Percentiles rank a stretch among this genome's conserved stretches.
Conservation (phyloP, 139 green algal species). For the Chlorella sorokiniana region DNA sequence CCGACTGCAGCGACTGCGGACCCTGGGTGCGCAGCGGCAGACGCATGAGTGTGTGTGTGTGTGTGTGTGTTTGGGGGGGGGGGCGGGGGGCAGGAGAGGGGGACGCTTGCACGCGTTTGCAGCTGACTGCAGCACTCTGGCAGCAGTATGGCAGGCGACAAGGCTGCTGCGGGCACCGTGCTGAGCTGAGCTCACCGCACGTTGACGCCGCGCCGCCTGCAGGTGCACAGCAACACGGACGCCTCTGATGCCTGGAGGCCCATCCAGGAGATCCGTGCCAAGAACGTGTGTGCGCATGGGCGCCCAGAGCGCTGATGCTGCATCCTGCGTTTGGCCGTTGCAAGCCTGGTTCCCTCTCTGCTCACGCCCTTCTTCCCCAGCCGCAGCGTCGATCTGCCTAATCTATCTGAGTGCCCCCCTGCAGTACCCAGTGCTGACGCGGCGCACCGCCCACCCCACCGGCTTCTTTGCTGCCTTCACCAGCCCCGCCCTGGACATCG, state of each 20-base stretch:
- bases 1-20: constrained; percentile 79
- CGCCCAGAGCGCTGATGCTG: background rate
- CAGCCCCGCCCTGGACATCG: constrained; percentile 62
- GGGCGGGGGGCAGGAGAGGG: no score
- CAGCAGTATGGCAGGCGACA: no score
- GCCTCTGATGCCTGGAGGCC: constrained; percentile 2
- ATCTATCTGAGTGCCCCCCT: background rate
- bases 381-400: background rate
- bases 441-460: constrained; percentile 22
- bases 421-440: background rate
- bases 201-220: background rate
- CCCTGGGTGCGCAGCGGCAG: constrained; percentile 37
- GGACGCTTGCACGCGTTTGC: background rate
- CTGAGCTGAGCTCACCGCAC: no score
- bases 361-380: background rate
- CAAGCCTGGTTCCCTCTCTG: background rate
- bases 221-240: constrained; percentile 29
- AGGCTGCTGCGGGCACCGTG: no score
- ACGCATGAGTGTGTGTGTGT: background rate
- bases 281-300: constrained; percentile 17
- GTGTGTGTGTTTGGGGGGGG: background rate
- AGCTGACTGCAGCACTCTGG: no score
- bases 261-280: background rate
- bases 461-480: constrained; percentile 65
- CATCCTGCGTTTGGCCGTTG: background rate